Conservation (phyloP, 225 moss, liverwort and hornwort species). For the Bryoerythrophyllum caledonicum region DNA sequence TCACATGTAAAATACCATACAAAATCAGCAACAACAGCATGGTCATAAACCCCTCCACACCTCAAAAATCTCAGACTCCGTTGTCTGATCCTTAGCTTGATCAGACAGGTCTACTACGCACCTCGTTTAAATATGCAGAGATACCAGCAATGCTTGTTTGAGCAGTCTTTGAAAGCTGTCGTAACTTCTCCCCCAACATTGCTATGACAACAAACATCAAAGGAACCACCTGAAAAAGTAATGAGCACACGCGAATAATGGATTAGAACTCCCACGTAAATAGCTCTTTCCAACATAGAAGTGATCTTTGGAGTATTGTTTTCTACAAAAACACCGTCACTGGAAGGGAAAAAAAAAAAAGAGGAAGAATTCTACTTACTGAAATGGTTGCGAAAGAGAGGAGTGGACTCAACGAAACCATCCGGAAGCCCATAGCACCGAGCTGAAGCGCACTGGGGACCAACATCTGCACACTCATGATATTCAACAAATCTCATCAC, state of each 20-base stretch:
- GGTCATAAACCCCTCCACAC: slow-evolving; percentile 2
- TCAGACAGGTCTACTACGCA: slow-evolving; percentile 23
- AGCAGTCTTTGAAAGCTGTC: slow-evolving; percentile 71
- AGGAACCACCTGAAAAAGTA: slow-evolving; percentile 78
- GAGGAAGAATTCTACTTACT: slow-evolving; percentile 45
- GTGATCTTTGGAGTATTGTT: neutral
- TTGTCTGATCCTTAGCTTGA: neutral
- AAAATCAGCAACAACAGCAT: slow-evolving; percentile 9
- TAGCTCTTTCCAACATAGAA: neutral
- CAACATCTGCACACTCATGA: slow-evolving; percentile 85
- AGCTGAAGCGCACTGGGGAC: slow-evolving; percentile 88
- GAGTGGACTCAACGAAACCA: slow-evolving; percentile 83
- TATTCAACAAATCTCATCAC: no score
- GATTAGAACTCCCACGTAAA: no score
- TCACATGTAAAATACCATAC: neutral
- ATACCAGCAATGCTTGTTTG: slow-evolving; percentile 85
- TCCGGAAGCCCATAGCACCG: slow-evolving; percentile 82
- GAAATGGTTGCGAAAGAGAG: slow-evolving; percentile 81
- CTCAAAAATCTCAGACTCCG: neutral
- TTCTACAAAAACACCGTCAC: no score
- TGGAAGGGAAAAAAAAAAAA: neutral
- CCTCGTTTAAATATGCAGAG: slow-evolving; percentile 96
- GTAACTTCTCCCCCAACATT: slow-evolving; percentile 81
- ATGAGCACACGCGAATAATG: neutral
- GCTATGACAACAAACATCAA: slow-evolving; percentile 93